Evolutionary conservation across 257 asterid species (phyloP), one percentile per base, ranked within the genome.

Genomic region (Plantago major): DNA sequence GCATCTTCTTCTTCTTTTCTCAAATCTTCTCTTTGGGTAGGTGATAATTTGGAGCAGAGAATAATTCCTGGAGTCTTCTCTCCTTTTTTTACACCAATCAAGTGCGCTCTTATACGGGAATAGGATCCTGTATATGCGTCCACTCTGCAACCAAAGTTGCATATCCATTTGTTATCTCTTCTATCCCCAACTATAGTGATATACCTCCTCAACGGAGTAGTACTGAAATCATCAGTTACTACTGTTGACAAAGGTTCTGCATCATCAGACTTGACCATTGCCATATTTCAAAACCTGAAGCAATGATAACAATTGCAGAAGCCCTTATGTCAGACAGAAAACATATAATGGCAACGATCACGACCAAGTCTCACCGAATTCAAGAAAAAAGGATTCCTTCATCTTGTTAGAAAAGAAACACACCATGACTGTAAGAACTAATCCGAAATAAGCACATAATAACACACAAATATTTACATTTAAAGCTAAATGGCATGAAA

Each of bases 1-100:
- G 66, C 66, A 13, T 47, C 66, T 12, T 47, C 57, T 47, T 62
- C 66, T 62, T 62, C 66, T 26, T 62, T 62, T 51, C 38, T 62
- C 16, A 62, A 9, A 46, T 18, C 52, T 18, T 62, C 66, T 33
- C 66, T 47, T 12, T 51, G 56, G 11, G 26, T 46, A 0, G 5
- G 9, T 1, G 66, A 9, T 16, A 62, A 42, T 16, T 47, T 62
- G 0, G 66, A 62, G 49, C 66, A 62, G 5, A 62, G 42, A 18
- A 57, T n/a, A 38, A 57, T 57, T 0, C 46, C 54, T 33, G 56
- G 49, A 16, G 51, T 45, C 66, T 46, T 47, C 10, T 18, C 54
- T 40, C 37, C 66, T 62, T 62, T 47, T 18, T 62, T 45, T 13
- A 30, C 44, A 16, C 66, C 66, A 7, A 62, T 47, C 26, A 62